Base-by-base conservation (phyloP, 1,284 basidiomycete genomes). In the Pseudozyma flocculosa region DNA sequence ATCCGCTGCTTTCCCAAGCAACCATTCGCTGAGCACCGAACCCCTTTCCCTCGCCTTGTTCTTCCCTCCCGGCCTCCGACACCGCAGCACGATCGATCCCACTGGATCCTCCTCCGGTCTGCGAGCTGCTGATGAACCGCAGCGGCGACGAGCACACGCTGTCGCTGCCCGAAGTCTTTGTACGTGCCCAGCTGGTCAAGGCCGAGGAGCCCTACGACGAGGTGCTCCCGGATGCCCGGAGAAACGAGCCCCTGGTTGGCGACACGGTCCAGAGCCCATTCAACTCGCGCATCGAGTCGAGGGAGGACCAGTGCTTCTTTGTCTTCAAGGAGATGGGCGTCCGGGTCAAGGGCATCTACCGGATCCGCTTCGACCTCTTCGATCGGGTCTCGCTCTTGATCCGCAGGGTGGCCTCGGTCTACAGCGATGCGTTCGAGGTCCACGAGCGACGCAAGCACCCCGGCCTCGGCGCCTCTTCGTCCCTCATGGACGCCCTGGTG, bases 271-370 rank as follows among this genome's bases (percentile, higher is more conserved):
- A 61, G 37, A 48, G 41, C 18, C 41, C 55, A 15, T 56, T 66
- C 53, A 61, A 58, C 38, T 61, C 59, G 10, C 52, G 55, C 42
- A 62, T 66, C 48, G 63, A 61, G 40, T 55, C 55, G 3, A 46
- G 58, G 18, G 57, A 60, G 23, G 62, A 65, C 22, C 66, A 65
- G 36, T 50, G 53, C 47, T 60, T 69, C 46, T 71, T 71, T 46
- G 59, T 71, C 45, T 71, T 71, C 49, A 60, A 65, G 17, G 68
- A 71, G 50, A 56, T 71, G 37, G 59, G 66, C 14, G 57, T 71
- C 2, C 61, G 65, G 36, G 50, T 48, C 17, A 43, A 50, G 4
- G 68, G 68, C 41, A 18, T 59, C 13, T 71, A 62, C 46, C 54
- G 66, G 4, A 30, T 71, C n/a, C 53, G 65, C 2, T 63, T 68